These are phyloP conservation scores for Stenocarpella maydis DNA, from an alignment of 2,329 filamentous ascomycete species.

Conservation along the genomic window DNA sequence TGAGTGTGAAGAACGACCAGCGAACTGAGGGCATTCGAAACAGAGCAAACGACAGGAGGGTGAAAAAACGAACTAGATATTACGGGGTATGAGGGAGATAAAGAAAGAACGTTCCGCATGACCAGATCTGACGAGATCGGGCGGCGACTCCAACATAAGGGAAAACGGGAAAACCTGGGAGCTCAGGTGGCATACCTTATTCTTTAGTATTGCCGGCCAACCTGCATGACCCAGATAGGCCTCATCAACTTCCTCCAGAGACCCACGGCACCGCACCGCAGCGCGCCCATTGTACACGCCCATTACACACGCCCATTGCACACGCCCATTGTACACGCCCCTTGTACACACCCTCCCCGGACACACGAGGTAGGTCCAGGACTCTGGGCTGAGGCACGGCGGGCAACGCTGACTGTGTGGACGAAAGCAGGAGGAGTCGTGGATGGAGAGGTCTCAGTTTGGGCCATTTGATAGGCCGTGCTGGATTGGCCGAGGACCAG, in stretches of 20 bases:
- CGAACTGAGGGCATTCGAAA: constrained; percentile 35
- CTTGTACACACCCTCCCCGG: constrained; percentile 32
- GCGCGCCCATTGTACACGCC: constrained; percentile 19
- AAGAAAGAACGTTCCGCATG: constrained; percentile 32
- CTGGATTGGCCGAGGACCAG: constrained; percentile 49
- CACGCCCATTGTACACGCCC: constrained; percentile 19
- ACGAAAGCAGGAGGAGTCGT: constrained; percentile 42
- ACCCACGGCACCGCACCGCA: constrained; percentile 5
- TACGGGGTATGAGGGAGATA: constrained; percentile 27
- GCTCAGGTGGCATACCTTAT: constrained; percentile 33
- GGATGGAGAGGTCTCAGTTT: constrained; percentile 46
- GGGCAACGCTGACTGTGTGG: constrained; percentile 37
- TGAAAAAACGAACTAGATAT: constrained; percentile 26
- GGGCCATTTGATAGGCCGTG: constrained; percentile 53
- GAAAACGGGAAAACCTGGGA: constrained; percentile 16
- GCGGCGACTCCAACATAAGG: constrained; percentile 29
- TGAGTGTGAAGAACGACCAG: constrained; percentile 41
- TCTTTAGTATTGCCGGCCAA: constrained; percentile 37
- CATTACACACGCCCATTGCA: constrained; percentile 20
- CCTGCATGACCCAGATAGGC: constrained; percentile 30
- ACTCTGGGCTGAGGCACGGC: constrained; percentile 30
- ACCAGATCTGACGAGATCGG: constrained; percentile 29
- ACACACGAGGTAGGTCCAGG: constrained; percentile 27
- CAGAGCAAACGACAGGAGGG: constrained; percentile 26
- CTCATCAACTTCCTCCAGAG: constrained; percentile 27